These are phyloP conservation scores for Avena eriantha DNA, from an alignment of 176 grass and related monocot species.

Conservation along the genomic window DNA sequence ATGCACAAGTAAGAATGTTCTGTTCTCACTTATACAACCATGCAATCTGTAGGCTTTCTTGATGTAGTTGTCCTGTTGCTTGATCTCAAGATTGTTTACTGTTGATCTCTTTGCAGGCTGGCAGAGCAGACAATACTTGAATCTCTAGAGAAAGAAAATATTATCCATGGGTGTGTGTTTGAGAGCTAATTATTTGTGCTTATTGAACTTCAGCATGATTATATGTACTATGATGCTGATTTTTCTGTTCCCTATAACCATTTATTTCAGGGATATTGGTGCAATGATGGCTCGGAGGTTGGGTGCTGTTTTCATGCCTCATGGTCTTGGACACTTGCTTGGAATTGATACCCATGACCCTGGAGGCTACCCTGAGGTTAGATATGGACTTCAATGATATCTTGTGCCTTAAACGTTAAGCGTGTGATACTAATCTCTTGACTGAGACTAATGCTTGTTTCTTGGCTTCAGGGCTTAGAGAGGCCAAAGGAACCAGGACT, in stretches of 20 bases:
- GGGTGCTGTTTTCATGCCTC: slow-evolving; percentile 95
- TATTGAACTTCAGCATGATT: slow-evolving; percentile 36
- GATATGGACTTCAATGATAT: slow-evolving; percentile 5
- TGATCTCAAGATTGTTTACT: too few species aligned
- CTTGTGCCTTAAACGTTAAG: slow-evolving; percentile 23
- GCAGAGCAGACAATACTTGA: slow-evolving; percentile 83
- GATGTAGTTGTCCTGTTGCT: background rate
- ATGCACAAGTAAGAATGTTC: slow-evolving; percentile 84
- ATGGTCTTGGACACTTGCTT: slow-evolving; percentile 97
- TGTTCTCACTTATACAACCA: slow-evolving; percentile 1
- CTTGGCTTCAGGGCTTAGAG: slow-evolving; percentile 71
- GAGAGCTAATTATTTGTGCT: slow-evolving; percentile 28
- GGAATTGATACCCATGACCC: slow-evolving; percentile 98
- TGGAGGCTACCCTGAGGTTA: slow-evolving; percentile 85
- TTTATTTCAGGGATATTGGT: slow-evolving; percentile 71
- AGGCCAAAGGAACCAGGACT: slow-evolving; percentile 85
- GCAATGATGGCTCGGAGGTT: slow-evolving; percentile 88
- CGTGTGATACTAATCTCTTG: background rate
- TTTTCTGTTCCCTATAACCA: slow-evolving; percentile 40
- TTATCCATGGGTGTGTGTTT: slow-evolving; percentile 67
- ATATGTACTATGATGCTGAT: slow-evolving; percentile 27
- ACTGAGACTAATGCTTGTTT: slow-evolving; percentile 18
- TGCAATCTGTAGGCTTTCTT: slow-evolving; percentile 28
- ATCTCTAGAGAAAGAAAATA: slow-evolving; percentile 66
- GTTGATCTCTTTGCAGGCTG: slow-evolving; percentile 47